phyloP scores from a whole-genome alignment of 2,329 filamentous ascomycete species.

The Penicillium nordicum region DNA sequence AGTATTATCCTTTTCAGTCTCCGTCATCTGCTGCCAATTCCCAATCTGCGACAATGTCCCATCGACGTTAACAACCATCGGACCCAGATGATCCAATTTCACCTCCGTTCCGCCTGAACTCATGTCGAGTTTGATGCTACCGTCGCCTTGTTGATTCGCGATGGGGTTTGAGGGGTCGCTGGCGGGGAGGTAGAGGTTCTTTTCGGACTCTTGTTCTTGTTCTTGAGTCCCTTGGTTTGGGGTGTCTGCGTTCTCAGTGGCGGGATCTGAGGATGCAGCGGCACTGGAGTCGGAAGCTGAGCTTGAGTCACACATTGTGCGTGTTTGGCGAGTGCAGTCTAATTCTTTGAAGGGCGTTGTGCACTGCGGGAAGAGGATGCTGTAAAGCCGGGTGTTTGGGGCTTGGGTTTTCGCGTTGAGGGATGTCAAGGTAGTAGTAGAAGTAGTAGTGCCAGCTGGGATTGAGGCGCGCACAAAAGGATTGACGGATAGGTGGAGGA shows the following conservation, averaged over 20 bases:
- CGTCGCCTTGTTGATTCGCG: conserved; percentile 55
- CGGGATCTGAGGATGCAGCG: neutral
- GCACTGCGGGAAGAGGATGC: conserved; percentile 31
- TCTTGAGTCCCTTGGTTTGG: conserved; percentile 8
- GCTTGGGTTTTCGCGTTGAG: conserved; percentile 7
- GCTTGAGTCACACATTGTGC: conserved; percentile 23
- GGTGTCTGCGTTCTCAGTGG: neutral
- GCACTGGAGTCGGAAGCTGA: neutral
- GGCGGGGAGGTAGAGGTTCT: conserved; percentile 59
- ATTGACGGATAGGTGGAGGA: conserved; percentile 26
- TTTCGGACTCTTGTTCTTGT: conserved; percentile 7
- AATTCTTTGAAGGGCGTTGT: conserved; percentile 9
- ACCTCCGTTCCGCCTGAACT: conserved; percentile 41
- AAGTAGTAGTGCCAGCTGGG: neutral
- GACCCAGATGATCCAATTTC: conserved; percentile 66
- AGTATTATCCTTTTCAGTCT: conserved; percentile 64
- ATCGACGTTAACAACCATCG: conserved; percentile 70
- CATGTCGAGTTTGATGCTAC: conserved; percentile 76
- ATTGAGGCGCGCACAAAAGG: conserved; percentile 21
- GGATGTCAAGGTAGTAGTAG: neutral
- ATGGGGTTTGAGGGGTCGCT: conserved; percentile 54
- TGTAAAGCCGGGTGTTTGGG: conserved; percentile 18
- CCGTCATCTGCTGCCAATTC: conserved; percentile 71
- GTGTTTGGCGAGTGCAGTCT: conserved; percentile 8
- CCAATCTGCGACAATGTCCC: conserved; percentile 67